These are phyloP conservation scores for Coemansia sp. DNA, from an alignment of 192 early-diverging fungal species.

Conservation along the genomic window DNA sequence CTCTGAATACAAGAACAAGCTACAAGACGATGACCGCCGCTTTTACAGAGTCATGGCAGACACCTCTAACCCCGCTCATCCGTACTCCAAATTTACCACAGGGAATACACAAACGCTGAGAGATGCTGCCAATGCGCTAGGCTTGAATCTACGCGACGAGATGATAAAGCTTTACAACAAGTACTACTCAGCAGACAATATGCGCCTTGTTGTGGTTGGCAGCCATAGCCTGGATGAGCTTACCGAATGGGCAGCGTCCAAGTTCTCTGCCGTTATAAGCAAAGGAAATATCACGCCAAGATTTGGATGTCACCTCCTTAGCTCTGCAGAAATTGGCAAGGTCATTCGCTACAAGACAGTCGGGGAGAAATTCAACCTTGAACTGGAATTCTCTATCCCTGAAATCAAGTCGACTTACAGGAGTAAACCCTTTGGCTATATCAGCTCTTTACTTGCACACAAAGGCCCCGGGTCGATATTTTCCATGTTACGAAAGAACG, in stretches of 20 bases:
- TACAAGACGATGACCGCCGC: conserved; percentile 56
- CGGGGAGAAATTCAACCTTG: conserved; percentile 62
- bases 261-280: conserved; percentile 72
- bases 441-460: conserved; percentile 71
- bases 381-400: conserved; percentile 77
- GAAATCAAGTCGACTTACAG: conserved; percentile 57
- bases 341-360: conserved; percentile 65
- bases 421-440: conserved; percentile 59
- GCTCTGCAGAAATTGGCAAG: conserved; percentile 60
- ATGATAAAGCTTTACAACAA: conserved; percentile 74
- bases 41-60: background rate
- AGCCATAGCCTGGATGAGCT: conserved; percentile 72
- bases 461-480: conserved; percentile 79
- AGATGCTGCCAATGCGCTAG: conserved; percentile 39
- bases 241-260: conserved; percentile 69
- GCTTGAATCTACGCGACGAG: conserved; percentile 70
- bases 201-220: conserved; percentile 86
- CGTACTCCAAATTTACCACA: conserved; percentile 73
- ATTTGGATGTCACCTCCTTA: conserved; percentile 62
- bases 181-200: conserved; percentile 89
- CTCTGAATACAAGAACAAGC: conserved; percentile 84
- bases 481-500: conserved; percentile 70
- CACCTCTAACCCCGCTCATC: conserved; percentile 58
- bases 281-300: conserved; percentile 58
- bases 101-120: conserved; percentile 80